phyloP scores from a whole-genome alignment of 805 yeast genomes.

The Lipomyces chichibuensis region DNA sequence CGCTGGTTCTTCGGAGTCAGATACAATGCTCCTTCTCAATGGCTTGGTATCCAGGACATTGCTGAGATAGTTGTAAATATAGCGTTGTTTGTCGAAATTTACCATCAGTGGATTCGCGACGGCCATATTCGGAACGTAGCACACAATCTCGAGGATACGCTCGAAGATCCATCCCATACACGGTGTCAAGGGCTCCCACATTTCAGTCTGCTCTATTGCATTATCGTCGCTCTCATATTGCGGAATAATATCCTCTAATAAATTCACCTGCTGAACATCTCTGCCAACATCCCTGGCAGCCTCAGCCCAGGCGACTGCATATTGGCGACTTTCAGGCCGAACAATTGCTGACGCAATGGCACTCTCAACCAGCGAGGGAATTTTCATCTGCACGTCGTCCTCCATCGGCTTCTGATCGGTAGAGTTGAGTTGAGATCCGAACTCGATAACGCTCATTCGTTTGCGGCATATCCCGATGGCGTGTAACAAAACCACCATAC shows the following conservation, averaged over 20 bases:
- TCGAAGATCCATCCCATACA: slow-evolving; percentile 92
- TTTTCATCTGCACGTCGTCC: slow-evolving; percentile 34
- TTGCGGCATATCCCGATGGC: slow-evolving; percentile 66
- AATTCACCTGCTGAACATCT: slow-evolving; percentile 35
- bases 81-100: slow-evolving; percentile 84
- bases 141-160: slow-evolving; percentile 72
- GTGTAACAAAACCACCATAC: slow-evolving; percentile 69
- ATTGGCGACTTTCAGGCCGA: slow-evolving; percentile 78
- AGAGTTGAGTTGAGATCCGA: slow-evolving; percentile 1
- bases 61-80: slow-evolving; percentile 62
- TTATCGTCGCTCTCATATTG: background rate
- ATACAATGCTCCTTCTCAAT: slow-evolving; percentile 32
- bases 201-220: slow-evolving; percentile 6
- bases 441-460: slow-evolving; percentile 62
- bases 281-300: slow-evolving; percentile 50
- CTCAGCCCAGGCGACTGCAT: slow-evolving; percentile 67
- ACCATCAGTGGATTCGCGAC: slow-evolving; percentile 64
- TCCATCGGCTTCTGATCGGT: background rate
- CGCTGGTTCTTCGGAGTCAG: slow-evolving; percentile 24
- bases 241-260: slow-evolving; percentile 31
- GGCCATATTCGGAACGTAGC: slow-evolving; percentile 78
- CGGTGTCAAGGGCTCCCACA: slow-evolving; percentile 59
- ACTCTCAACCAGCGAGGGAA: slow-evolving; percentile 86
- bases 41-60: slow-evolving; percentile 55
- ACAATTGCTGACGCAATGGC: slow-evolving; percentile 73